These are phyloP conservation scores for Fraxinus sp. DNA, from an alignment of 305 asterid species.

Conservation along the genomic window DNA sequence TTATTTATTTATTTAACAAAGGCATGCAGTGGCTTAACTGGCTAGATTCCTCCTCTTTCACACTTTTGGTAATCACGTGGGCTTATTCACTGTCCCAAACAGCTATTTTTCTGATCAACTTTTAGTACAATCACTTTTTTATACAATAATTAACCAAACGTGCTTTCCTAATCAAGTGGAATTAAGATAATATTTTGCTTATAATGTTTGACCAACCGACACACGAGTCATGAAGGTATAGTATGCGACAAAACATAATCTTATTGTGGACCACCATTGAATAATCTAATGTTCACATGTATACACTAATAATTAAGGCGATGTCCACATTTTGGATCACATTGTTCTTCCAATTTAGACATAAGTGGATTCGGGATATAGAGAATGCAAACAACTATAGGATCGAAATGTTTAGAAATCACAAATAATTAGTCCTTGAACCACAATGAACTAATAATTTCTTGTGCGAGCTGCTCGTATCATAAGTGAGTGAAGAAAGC, in stretches of 20 bases:
- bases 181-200: not conserved
- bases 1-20: not conserved
- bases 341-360: conserved; percentile 14
- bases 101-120: not conserved
- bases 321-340: conserved; percentile 31
- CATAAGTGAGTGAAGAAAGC: not conserved
- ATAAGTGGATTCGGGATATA: not conserved
- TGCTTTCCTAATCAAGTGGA: not conserved
- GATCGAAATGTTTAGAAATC: not conserved
- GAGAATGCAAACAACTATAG: not conserved
- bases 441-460: not conserved
- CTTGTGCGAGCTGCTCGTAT: not conserved
- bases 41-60: conserved; percentile 11
- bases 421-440: not conserved
- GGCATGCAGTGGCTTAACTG: not conserved
- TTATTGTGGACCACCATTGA: conserved; percentile 3
- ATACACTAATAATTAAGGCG: conserved; percentile 1
- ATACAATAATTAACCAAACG: not conserved
- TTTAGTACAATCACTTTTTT: not conserved
- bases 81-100: not conserved
- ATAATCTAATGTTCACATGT: conserved; percentile 26
- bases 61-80: conserved; percentile 16
- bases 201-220: conserved; percentile 27
- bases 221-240: conserved; percentile 19
- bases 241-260: conserved; percentile 2